Base-by-base conservation (phyloP, 371 early-diverging fungal species). In the Choanephora cucurbitarum region DNA sequence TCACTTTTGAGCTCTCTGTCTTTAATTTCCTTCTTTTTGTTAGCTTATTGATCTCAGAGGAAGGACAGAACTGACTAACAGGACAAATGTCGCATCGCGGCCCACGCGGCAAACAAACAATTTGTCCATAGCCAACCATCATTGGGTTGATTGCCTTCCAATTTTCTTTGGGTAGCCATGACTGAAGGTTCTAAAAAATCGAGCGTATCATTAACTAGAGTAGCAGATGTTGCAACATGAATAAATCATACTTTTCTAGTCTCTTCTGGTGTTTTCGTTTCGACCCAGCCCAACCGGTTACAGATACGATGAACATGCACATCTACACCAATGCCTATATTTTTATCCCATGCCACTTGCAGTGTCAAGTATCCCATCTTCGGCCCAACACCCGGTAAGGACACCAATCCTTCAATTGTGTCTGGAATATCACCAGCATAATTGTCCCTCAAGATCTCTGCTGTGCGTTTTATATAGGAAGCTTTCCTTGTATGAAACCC, bases 241-340 rank as follows among this genome's bases (percentile, higher is more conserved):
- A 5, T 19, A 2, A 1, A 18, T 22, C 58, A 59, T 69, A 87
- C 90, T 62, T 77, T 75, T n/a, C 96, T 73, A 0, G 93, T 94
- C 11, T 79, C 85, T 68, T 95, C 98, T 11, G 92, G 97, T 49
- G 85, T 85, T 45, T 75, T 74, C 22, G 89, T 87, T 31, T 83
- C 79, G 14, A 89, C 87, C 93, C 98, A 95, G 2, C 93, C 93
- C 22, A 99, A 74, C 14, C 97, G 83, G 56, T 97, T 94, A 21
- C 86, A 60, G 33, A 99, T 98, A 34, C 99, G 86, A 74, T 97
- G 95, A 10, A 99, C 98, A 75, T 99, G 99, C 0, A 92, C 91
- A 74, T 99, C 99, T n/a, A 99, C 99, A 11, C 98, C 96, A 70
- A 99, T 98, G 1, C 99, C 99, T 13, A 81, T 66, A 58, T 88